Evolutionary conservation across 805 yeast species (phyloP), one percentile per base, ranked within the genome.

Genomic region (Metschnikowia drakensbergensis): DNA sequence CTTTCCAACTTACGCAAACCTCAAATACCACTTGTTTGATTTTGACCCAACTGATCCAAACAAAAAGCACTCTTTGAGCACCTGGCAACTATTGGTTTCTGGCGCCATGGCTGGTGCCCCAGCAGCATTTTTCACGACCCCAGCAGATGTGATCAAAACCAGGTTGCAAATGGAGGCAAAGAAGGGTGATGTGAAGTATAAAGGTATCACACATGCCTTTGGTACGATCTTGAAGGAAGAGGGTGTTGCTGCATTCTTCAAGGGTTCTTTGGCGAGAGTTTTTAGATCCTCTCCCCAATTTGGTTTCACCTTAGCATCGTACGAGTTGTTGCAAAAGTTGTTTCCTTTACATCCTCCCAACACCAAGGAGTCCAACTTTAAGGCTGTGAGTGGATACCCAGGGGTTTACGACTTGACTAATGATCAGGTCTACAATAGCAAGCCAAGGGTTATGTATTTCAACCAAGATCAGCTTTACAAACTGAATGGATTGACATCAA

Each of bases 81-180:
- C 95, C 28, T 84, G 92, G 86, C 96, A 92, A 68, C 74, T 94
- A 55, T 78, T 92, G 51, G 65, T 81, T 4, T 81, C 95, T 52
- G 99, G 99, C 67, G 97, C 96, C 8, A 65, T 91, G 54, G 98
- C 99, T 10, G 99, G 98, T 64, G 89, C 95, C 74, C 99, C 99
- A 7, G 95, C 98, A 29, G 98, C 98, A 8, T 92, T 86, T 66
- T 73, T 91, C 56, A 92, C 99, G 1, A 92, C 99, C 0, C 99
- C 99, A 1, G 90, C 89, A 61, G 99, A 92, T 74, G 98, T 92
- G 42, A 87, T 94, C 60, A 92, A 92, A 72, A 92, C 99, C 3
- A 83, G 98, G 68, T 74, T 92, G 54, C 99, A 92, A 71, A 83
- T 89, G 51, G 95, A 84, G 64, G 76, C 88, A 5, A 82, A 85